These are phyloP conservation scores for Geosmithia morbida DNA, from an alignment of 2,329 filamentous ascomycete species.

Conservation along the genomic window DNA sequence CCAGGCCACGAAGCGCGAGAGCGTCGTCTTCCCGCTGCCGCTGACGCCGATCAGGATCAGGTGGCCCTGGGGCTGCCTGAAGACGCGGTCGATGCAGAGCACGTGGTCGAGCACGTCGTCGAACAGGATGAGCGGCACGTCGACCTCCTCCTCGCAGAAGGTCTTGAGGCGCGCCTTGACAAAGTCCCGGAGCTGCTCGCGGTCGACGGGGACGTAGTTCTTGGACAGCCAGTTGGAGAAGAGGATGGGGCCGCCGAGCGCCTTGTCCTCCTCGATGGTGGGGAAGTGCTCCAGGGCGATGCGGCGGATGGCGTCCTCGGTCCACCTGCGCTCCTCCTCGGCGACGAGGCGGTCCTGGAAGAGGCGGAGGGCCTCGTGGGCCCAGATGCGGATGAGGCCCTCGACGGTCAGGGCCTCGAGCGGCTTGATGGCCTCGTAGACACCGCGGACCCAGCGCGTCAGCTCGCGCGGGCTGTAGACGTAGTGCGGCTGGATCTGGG, in stretches of 20 bases:
- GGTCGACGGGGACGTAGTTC: slow-evolving; percentile 93
- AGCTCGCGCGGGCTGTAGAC: slow-evolving; percentile 98
- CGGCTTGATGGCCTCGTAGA: slow-evolving; percentile 93
- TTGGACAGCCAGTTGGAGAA: slow-evolving; percentile 99
- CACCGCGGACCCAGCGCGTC: slow-evolving; percentile 91
- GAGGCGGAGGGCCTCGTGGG: slow-evolving; percentile 85
- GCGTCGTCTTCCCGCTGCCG: slow-evolving; percentile 93
- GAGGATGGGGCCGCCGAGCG: slow-evolving; percentile 81
- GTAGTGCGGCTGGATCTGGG: slow-evolving; percentile 95
- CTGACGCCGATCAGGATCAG: slow-evolving; percentile 97
- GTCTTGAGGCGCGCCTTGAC: slow-evolving; percentile 94
- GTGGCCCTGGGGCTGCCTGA: slow-evolving; percentile 95
- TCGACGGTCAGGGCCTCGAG: slow-evolving; percentile 80
- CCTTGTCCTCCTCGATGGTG: slow-evolving; percentile 80
- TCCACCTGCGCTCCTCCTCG: slow-evolving; percentile 92
- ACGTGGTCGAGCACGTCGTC: slow-evolving; percentile 98
- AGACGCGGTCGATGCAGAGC: slow-evolving; percentile 93
- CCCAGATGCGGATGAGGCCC: slow-evolving; percentile 92
- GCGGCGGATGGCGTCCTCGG: slow-evolving; percentile 69
- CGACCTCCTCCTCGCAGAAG: slow-evolving; percentile 98
- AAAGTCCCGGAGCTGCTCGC: slow-evolving; percentile 89
- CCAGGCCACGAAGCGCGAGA: slow-evolving; percentile 97
- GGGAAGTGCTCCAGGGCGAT: slow-evolving; percentile 90
- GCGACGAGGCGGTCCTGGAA: slow-evolving; percentile 96
- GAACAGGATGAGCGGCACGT: slow-evolving; percentile 96